Evolutionary conservation across 2,329 filamentous ascomycete species (phyloP).

Genomic region (Sporothrix dimorphospora): DNA sequence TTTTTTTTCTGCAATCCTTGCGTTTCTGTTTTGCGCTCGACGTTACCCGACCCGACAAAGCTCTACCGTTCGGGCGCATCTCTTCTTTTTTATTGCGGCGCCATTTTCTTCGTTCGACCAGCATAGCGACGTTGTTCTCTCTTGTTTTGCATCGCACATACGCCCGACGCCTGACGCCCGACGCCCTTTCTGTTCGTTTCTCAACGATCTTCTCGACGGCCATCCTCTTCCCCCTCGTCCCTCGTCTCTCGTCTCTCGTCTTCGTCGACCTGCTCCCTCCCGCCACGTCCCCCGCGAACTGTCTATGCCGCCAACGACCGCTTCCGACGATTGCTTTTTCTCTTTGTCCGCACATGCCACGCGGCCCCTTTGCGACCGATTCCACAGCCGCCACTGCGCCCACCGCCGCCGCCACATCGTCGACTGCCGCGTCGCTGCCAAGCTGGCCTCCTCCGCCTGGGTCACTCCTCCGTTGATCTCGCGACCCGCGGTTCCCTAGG

Average conservation of each 20-base stretch:
- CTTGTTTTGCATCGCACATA: not conserved
- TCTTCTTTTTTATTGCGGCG: not conserved
- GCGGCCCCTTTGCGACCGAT: conserved; percentile 17
- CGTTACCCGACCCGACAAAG: conserved; percentile 9
- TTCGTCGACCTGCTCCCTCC: not conserved
- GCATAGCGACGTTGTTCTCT: conserved; percentile 12
- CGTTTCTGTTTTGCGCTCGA: conserved; percentile 1
- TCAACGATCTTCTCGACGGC: not conserved
- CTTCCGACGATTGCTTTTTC: conserved; percentile 4
- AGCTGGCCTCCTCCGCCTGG: conserved; percentile 24
- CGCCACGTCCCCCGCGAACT: not conserved
- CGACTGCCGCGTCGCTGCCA: conserved; percentile 7
- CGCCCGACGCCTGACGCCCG: not conserved
- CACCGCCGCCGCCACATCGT: not conserved
- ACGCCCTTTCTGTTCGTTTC: not conserved
- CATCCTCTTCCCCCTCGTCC: no score
- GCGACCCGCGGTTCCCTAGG: conserved; percentile 14
- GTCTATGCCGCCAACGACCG: conserved; percentile 26
- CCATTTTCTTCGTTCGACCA: not conserved
- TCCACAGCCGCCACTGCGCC: not conserved
- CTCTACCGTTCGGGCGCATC: not conserved
- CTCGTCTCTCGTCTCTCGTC: not conserved
- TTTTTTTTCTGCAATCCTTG: not conserved
- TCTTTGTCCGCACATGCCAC: conserved; percentile 12
- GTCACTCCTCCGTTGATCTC: not conserved